Evolutionary conservation across 139 green algal genomes (phyloP).

Genomic region (Chlamydomonas eustigma): DNA sequence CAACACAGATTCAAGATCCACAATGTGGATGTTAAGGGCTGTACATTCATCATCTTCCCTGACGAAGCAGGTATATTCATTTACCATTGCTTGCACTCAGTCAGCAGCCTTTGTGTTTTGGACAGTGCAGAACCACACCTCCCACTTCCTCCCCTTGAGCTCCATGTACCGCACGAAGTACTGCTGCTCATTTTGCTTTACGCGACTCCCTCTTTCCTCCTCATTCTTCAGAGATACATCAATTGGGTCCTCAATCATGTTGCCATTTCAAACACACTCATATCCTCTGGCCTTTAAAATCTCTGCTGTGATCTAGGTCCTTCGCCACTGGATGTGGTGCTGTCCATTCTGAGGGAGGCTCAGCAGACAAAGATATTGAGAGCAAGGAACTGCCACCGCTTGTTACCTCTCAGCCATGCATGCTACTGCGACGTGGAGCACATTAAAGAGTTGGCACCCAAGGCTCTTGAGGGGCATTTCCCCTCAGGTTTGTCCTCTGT

Average conservation of each 20-base stretch:
- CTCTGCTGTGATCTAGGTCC: too few relatives aligned
- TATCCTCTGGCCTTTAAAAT: too few relatives aligned
- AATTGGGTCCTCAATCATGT: too few relatives aligned
- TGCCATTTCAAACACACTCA: too few relatives aligned
- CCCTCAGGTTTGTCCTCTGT: constrained; percentile 15
- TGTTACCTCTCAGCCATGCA: constrained; percentile 38
- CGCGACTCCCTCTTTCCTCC: too few relatives aligned
- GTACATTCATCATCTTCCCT: constrained; percentile 41
- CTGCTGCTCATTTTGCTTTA: too few relatives aligned
- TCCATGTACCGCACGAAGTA: too few relatives aligned
- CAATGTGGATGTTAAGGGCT: constrained; percentile 42
- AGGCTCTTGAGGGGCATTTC: constrained; percentile 31
- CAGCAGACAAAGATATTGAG: constrained; percentile 21
- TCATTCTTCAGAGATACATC: too few relatives aligned
- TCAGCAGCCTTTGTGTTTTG: too few relatives aligned
- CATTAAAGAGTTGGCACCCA: constrained; percentile 25
- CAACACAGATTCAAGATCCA: constrained; percentile 32
- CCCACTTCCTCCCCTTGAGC: too few relatives aligned
- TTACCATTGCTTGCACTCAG: too few relatives aligned
- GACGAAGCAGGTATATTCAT: background rate
- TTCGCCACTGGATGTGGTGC: constrained; percentile 28
- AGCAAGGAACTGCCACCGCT: constrained; percentile 24
- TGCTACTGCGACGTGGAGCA: constrained; percentile 40
- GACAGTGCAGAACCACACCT: too few relatives aligned
- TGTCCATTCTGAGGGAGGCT: constrained; percentile 28